Percentiles rank a stretch among this genome's conserved stretches.
phyloP scores from a whole-genome alignment of 768 basidiomycete genomes.

The Rhodocollybia butyracea region DNA sequence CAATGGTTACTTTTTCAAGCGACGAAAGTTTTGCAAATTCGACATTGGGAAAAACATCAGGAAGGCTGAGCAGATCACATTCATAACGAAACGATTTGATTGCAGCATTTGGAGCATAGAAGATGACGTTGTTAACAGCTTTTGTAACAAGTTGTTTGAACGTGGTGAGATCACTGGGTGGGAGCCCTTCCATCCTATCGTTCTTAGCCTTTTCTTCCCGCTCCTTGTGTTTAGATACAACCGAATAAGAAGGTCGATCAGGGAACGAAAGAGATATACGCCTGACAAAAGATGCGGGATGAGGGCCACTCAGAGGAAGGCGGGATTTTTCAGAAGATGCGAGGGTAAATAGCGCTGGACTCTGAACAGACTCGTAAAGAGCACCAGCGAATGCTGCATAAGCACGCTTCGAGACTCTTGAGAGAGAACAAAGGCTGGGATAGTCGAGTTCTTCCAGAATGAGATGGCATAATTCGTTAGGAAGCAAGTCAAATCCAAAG shows the following conservation, averaged over 20 bases:
- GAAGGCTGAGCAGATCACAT: not conserved
- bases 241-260: not conserved
- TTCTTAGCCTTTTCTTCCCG: not conserved
- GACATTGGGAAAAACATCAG: not conserved
- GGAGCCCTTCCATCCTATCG: not conserved
- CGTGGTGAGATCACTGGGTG: not conserved
- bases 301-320: not conserved
- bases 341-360: not conserved
- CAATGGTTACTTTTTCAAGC: not conserved
- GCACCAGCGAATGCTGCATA: not conserved
- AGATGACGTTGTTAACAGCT: not conserved
- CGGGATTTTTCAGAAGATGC: not conserved
- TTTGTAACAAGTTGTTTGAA: not conserved
- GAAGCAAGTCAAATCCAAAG: not conserved
- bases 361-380: not conserved
- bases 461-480: not conserved
- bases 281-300: not conserved
- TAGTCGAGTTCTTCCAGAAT: not conserved
- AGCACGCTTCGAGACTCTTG: not conserved
- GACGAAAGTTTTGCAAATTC: not conserved
- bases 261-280: not conserved
- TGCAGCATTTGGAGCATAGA: not conserved
- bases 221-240: not conserved
- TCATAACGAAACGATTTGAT: not conserved
- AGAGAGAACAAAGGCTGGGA: not conserved